Evolutionary conservation across 2,329 filamentous ascomycete genomes (phyloP), one percentile per base, ranked within the genome.

Genomic region (Xylariaceae sp.): DNA sequence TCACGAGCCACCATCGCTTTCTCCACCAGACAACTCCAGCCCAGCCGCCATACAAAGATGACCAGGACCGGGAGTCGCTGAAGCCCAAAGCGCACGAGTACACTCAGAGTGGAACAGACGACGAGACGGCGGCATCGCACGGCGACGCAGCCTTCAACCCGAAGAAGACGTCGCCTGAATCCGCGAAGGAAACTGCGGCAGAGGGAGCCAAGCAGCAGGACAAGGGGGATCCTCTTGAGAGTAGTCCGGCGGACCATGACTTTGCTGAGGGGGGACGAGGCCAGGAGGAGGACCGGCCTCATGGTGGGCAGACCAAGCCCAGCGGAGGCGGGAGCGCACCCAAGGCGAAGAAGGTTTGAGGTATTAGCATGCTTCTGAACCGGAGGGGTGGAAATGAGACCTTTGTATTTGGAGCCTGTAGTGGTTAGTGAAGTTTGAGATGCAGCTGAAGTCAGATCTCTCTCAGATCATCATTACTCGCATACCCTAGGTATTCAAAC

Each of bases 141-240:
- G 63, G 70, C 3, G 73, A 82, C 34, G 76, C 82, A 0, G 84
- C 89, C 1, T 94, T 87, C 65, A 76, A 88, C 61, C 80, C 82
- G 0, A 66, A 73, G 44, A 79, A 79, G 62, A 91, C 86, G 21
- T 69, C 74, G 17, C 88, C 88, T 0, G 83, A 89, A 60, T 59
- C 66, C 19, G 78, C 81, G 66, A 76, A 70, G 55, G 53, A 66
- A 5, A 55, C 65, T 22, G 71, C 72, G 7, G 44, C 33, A 2
- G 2, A 45, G 27, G 42, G 40, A 16, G 50, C 50, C 16, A 66
- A 62, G 6, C 59, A 68, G 22, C 70, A 42, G 42, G 53, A 47
- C 60, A 64, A 56, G 51, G 55, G 61, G 37, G 64, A 62, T 54
- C 54, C 69, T 27, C 59, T 79, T 14, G 59, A 73, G 5, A 58